Conservation (phyloP, 2,329 filamentous ascomycete genomes). For the Chaetomium globosum region DNA sequence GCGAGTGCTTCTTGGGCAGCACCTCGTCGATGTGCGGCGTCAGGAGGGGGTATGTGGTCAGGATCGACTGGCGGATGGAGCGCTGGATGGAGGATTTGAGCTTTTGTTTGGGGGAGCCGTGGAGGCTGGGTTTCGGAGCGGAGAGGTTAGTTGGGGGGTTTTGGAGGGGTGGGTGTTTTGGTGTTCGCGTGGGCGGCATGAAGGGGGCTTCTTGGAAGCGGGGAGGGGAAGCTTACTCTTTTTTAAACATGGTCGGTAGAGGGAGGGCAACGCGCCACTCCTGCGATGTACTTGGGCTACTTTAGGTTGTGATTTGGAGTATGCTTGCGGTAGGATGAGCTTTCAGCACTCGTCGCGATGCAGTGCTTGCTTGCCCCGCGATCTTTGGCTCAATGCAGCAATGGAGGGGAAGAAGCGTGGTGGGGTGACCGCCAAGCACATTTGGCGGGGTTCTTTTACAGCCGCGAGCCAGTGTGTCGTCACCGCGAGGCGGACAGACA, state of each 20-base stretch:
- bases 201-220: not conserved
- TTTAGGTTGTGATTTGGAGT: not conserved
- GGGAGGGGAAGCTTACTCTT: conserved; percentile 62
- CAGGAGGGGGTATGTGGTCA: conserved; percentile 83
- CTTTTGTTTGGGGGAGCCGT: conserved; percentile 82
- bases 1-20: conserved; percentile 88
- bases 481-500: conserved; percentile 21
- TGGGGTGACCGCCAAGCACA: conserved; percentile 23
- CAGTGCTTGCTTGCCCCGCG: conserved; percentile 26
- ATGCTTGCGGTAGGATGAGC: not conserved
- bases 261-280: conserved; percentile 11
- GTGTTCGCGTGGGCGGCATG: not conserved
- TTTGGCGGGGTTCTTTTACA: conserved; percentile 27
- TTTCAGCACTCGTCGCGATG: not conserved
- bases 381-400: conserved; percentile 15
- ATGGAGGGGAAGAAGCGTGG: conserved; percentile 23
- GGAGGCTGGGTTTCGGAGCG: conserved; percentile 58
- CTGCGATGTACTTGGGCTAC: not conserved
- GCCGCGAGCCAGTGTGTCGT: conserved; percentile 22
- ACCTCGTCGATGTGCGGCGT: conserved; percentile 89
- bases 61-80: conserved; percentile 76
- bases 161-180: not conserved
- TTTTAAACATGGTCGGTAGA: conserved; percentile 77
- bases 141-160: conserved; percentile 35
- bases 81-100: conserved; percentile 97